A percentile compares a stretch with the other conserved stretches of the same genome.
phyloP scores from a whole-genome alignment of 2,329 filamentous ascomycete species.

The Aureobasidium leucospermi region DNA sequence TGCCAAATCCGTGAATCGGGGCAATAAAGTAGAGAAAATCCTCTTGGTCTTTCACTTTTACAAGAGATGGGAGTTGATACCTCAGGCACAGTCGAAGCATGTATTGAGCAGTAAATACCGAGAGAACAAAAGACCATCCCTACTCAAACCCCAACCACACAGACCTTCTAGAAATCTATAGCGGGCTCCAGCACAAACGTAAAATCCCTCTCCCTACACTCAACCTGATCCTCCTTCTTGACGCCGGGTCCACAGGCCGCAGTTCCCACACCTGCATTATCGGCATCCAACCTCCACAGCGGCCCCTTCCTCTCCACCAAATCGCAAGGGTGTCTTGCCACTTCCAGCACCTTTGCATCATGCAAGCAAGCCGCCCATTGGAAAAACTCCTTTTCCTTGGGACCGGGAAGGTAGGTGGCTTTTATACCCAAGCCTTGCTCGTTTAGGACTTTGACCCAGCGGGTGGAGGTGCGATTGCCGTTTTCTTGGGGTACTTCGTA shows the following conservation, averaged over 20 bases:
- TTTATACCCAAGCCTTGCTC: slow-evolving; percentile 26
- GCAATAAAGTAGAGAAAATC: too few species aligned
- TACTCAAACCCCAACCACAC: not conserved
- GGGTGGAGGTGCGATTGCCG: slow-evolving; percentile 54
- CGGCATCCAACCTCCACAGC: slow-evolving; percentile 11
- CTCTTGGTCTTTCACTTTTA: too few species aligned
- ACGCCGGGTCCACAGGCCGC: slow-evolving; percentile 8
- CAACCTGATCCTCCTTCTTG: slow-evolving; percentile 6
- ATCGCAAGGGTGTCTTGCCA: slow-evolving; percentile 5
- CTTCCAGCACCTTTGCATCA: slow-evolving; percentile 6
- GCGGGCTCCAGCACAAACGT: slow-evolving; percentile 9
- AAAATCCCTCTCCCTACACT: slow-evolving; percentile 10
- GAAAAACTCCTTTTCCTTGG: slow-evolving; percentile 1
- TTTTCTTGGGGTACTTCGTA: slow-evolving; percentile 65
- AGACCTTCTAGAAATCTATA: slow-evolving; percentile 9
- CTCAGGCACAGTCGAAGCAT: too few species aligned
- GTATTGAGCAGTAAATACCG: too few species aligned
- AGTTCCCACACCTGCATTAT: slow-evolving; percentile 7
- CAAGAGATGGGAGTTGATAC: too few species aligned
- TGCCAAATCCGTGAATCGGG: too few species aligned
- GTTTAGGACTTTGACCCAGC: slow-evolving; percentile 43
- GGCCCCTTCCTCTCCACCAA: not conserved
- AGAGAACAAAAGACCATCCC: too few species aligned
- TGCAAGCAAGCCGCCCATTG: slow-evolving; percentile 9
- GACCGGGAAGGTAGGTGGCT: slow-evolving; percentile 19